Conservation (phyloP, 2,329 filamentous ascomycete genomes). For the Cercospora janseana region DNA sequence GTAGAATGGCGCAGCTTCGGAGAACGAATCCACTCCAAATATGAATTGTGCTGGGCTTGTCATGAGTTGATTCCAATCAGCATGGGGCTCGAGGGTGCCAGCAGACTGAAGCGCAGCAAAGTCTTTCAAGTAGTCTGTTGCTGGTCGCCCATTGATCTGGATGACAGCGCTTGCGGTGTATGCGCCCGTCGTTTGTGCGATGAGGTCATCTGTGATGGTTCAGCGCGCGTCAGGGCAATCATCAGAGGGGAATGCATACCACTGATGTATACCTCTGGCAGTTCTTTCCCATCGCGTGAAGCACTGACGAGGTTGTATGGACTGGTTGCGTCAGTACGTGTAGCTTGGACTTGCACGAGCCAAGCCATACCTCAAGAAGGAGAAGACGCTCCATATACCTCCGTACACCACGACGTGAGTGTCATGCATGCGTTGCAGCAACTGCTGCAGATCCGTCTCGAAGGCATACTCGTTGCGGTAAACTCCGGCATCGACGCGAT, state of each 20-base stretch:
- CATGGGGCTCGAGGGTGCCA: conserved; percentile 37
- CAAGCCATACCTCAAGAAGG: conserved; percentile 21
- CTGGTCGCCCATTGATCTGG: background rate
- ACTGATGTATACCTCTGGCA: conserved; percentile 6
- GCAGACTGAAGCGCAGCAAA: conserved; percentile 27
- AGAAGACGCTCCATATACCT: conserved; percentile 27
- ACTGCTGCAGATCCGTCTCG: conserved; percentile 38
- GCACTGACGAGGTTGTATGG: conserved; percentile 30
- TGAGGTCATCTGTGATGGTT: too few species aligned
- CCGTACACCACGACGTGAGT: conserved; percentile 37
- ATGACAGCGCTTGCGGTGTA: too few species aligned
- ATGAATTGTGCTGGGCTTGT: conserved; percentile 32
- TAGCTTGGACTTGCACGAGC: too few species aligned
- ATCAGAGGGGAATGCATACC: too few species aligned
- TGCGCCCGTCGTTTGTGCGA: too few species aligned
- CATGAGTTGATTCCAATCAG: conserved; percentile 42
- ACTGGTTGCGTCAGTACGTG: too few species aligned
- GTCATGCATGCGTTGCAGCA: conserved; percentile 40
- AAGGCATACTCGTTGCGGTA: conserved; percentile 43
- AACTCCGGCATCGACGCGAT: conserved; percentile 30
- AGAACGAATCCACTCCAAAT: conserved; percentile 37
- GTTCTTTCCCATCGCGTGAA: conserved; percentile 34
- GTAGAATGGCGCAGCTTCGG: conserved; percentile 22
- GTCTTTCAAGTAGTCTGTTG: background rate
- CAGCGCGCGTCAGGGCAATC: too few species aligned